Base-by-base conservation (phyloP, 306 rosid species). In the Arachis hypogaea region DNA sequence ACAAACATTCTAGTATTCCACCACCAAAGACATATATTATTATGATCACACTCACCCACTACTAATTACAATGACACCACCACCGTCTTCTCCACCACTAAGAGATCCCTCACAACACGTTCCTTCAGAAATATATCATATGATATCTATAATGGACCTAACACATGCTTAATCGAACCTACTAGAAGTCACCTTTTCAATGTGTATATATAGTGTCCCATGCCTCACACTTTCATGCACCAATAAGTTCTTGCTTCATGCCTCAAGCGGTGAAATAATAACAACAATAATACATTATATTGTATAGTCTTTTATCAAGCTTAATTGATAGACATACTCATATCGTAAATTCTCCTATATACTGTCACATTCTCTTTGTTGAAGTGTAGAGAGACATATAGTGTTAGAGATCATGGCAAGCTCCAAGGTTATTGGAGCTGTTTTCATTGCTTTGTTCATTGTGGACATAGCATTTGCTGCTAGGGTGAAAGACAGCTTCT, bases 391-490 rank as follows among this genome's bases (percentile, higher is more conserved):
- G 28, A 22, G 28, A 22, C 28, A 22, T 22, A 40, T 36, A 10
- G 58, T 5, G 28, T 52, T 14, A 49, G 55, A 11, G 54, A 92
- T 33, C 38, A 33, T 92, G 97, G 89, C 84, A 49, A 81, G 72
- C 73, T 45, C 79, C 50, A 89, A 83, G 82, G 73, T 82, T 71
- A 59, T 85, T 30, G 94, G 86, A 66, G 80, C 59, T 46, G 83
- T 65, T 68, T 76, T 93, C 76, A 57, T 85, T 85, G 82, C 73
- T 67, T 81, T 93, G 84, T 72, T 93, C 36, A 59, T 88, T 79
- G 64, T 84, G 22, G 92, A 93, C 72, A 18, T 88, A 8, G 75
- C 98, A 55, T 69, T 82, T 55, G 96, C 93, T 11, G 86, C 86
- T 41, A 82, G 68, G 58, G 65, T 72, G 4, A 57, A 36, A 3